Conservation (phyloP, 164 flowering plant species). For the Warburgia ugandensis region DNA sequence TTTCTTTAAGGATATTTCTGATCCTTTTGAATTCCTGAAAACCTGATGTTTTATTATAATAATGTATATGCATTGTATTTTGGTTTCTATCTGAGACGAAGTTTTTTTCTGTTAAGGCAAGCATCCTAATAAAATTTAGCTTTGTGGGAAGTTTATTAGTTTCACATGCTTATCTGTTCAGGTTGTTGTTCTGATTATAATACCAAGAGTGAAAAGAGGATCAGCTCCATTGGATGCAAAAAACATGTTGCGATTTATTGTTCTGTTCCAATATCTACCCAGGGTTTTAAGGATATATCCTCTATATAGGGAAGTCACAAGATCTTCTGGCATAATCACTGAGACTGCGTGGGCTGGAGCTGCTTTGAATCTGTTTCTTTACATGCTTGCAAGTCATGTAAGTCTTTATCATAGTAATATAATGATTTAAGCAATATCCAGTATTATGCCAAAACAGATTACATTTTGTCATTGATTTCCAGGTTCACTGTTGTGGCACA, state of each 20-base stretch:
- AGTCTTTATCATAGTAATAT: slow-evolving; percentile 21
- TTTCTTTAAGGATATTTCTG: too few relatives aligned
- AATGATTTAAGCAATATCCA: not conserved
- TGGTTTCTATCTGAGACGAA: too few relatives aligned
- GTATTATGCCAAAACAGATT: not conserved
- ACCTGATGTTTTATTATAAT: too few relatives aligned
- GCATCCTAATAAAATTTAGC: too few relatives aligned
- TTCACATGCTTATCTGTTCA: slow-evolving; percentile 43
- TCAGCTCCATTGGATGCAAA: slow-evolving; percentile 52
- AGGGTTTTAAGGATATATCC: slow-evolving; percentile 66
- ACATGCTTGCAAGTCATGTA: slow-evolving; percentile 99
- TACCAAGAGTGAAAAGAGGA: slow-evolving; percentile 58
- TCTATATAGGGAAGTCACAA: slow-evolving; percentile 67
- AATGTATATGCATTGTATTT: too few relatives aligned
- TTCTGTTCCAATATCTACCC: slow-evolving; percentile 74
- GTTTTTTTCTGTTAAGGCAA: too few relatives aligned
- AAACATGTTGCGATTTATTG: slow-evolving; percentile 66
- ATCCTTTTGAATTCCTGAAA: too few relatives aligned
- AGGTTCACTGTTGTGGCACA: too few relatives aligned
- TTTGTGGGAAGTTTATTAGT: too few relatives aligned
- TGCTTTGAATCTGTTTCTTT: slow-evolving; percentile 83
- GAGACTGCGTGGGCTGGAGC: slow-evolving; percentile 99
- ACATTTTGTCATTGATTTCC: not conserved
- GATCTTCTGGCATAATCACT: slow-evolving; percentile 81
- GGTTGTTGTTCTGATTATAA: slow-evolving; percentile 57